Evolutionary conservation across 441 rosid genomes (phyloP).

Genomic region (Codiaeum variegatum): DNA sequence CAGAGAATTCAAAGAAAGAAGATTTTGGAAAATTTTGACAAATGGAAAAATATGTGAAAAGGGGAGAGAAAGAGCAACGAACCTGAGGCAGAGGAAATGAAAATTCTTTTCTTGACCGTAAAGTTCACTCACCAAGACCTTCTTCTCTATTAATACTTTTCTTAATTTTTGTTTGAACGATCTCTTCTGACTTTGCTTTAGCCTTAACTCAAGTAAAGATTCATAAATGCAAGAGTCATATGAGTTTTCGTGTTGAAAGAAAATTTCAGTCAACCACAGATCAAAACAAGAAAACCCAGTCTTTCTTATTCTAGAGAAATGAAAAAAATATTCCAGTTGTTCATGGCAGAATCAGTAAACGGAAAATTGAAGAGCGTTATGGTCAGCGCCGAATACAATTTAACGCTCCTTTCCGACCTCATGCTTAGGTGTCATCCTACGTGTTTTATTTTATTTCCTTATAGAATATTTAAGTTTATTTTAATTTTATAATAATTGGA

Average conservation of each 20-base stretch:
- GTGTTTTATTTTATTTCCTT: too few species aligned
- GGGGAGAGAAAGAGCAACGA: slow-evolving; percentile 1
- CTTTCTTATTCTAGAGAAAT: not conserved
- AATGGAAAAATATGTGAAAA: not conserved
- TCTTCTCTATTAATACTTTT: not conserved
- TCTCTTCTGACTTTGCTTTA: not conserved
- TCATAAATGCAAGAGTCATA: not conserved
- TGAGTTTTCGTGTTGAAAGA: not conserved
- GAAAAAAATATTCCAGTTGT: too few species aligned
- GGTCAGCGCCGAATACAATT: not conserved
- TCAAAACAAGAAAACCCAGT: not conserved
- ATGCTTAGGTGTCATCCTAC: not conserved
- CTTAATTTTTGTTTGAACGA: not conserved
- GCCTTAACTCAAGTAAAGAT: not conserved
- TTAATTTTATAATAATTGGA: too few species aligned
- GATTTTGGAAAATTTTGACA: not conserved
- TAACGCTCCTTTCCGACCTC: not conserved
- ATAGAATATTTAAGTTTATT: too few species aligned
- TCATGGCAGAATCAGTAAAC: not conserved
- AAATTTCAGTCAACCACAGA: slow-evolving; percentile 1
- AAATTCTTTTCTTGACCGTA: not conserved
- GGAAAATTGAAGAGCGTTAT: not conserved
- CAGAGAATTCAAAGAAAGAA: not conserved
- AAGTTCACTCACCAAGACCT: not conserved
- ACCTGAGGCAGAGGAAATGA: slow-evolving; percentile 5